phyloP scores from a whole-genome alignment of 1,284 basidiomycete species.

The Erythrobasidium hasegawianum region DNA sequence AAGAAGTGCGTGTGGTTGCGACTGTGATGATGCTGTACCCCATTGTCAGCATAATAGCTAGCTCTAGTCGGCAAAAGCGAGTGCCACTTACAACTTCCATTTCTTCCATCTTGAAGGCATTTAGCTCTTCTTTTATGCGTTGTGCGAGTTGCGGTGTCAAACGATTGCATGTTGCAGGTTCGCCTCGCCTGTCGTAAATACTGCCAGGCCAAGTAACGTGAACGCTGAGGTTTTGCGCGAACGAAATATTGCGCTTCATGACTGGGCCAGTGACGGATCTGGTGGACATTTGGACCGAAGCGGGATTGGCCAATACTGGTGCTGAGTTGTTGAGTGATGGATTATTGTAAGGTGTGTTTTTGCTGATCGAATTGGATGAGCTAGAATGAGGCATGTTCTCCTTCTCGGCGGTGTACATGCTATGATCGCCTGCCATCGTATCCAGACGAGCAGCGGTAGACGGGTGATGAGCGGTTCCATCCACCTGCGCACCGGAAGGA shows the following conservation, averaged over 20 bases:
- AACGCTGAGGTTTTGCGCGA: constrained; percentile 85
- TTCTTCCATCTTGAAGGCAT: constrained; percentile 45
- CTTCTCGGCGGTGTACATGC: constrained; percentile 2
- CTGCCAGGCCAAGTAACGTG: constrained; percentile 90
- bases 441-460: constrained; percentile 36
- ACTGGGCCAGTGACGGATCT: constrained; percentile 37
- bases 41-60: neutral
- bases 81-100: constrained; percentile 40
- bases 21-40: constrained; percentile 28
- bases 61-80: neutral
- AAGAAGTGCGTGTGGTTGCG: constrained; percentile 37
- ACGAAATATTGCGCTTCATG: constrained; percentile 57
- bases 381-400: constrained; percentile 21
- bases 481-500: constrained; percentile 40
- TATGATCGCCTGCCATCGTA: constrained; percentile 25
- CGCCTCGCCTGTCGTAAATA: constrained; percentile 89
- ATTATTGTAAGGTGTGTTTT: constrained; percentile 58
- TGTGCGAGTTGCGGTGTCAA: constrained; percentile 90
- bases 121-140: constrained; percentile 66
- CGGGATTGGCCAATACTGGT: constrained; percentile 59
- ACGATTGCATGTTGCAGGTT: constrained; percentile 93
- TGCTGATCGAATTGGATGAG: constrained; percentile 28
- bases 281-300: constrained; percentile 27
- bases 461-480: constrained; percentile 36
- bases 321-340: constrained; percentile 72